Conservation (phyloP, 345 rosid species). For the Salix koriyanagi region DNA sequence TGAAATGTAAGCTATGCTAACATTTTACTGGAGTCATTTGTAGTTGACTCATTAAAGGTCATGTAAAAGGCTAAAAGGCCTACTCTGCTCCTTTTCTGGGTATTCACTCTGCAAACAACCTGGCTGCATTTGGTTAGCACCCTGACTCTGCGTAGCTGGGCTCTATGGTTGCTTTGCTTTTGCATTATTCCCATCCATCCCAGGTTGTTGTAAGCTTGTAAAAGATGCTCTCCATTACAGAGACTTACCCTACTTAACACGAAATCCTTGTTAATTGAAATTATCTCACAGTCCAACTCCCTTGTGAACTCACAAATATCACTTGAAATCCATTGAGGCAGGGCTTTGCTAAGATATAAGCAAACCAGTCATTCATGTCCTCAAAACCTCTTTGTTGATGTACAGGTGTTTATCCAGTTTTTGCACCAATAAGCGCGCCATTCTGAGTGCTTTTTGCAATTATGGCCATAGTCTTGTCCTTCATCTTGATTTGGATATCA, state of each 20-base stretch:
- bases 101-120: background rate
- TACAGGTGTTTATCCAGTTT: background rate
- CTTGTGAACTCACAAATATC: background rate
- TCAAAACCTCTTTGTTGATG: background rate
- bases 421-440: background rate
- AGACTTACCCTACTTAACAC: background rate
- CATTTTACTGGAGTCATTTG: background rate
- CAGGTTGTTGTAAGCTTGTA: background rate
- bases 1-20: background rate
- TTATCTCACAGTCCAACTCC: too few relatives aligned
- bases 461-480: background rate
- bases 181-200: background rate
- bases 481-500: background rate
- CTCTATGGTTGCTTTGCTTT: background rate
- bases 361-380: background rate
- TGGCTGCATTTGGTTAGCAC: background rate
- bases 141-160: background rate
- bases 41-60: background rate
- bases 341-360: background rate
- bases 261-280: background rate
- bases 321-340: background rate
- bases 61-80: background rate
- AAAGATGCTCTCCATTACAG: background rate
- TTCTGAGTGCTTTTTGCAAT: background rate
- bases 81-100: constrained; percentile 3